A percentile compares a stretch with the other conserved stretches of the same genome.
Evolutionary conservation across 2,329 filamentous ascomycete species (phyloP).

Genomic region (Colletotrichum abscissum): DNA sequence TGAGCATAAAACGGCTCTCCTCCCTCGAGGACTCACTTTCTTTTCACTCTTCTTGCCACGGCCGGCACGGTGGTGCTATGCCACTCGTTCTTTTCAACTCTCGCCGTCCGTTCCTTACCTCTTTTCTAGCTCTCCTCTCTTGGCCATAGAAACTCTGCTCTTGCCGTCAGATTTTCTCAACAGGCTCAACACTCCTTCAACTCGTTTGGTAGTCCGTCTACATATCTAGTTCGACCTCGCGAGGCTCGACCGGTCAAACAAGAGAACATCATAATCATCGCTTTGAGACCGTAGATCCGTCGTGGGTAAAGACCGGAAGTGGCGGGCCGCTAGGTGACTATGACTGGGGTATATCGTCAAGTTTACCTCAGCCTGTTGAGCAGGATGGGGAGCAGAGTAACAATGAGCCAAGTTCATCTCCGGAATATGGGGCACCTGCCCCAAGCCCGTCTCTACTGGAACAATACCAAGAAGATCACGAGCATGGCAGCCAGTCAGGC

Average conservation of each 20-base stretch:
- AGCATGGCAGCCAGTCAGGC: neutral
- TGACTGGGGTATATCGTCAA: conserved; percentile 15
- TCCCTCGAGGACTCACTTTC: neutral
- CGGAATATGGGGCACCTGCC: neutral
- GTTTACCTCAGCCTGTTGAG: conserved; percentile 34
- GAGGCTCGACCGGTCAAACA: conserved; percentile 22
- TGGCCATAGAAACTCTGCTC: neutral
- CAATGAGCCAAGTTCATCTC: neutral
- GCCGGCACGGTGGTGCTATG: conserved; percentile 37
- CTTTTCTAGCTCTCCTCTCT: neutral
- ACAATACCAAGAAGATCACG: conserved; percentile 5
- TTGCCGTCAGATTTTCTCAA: conserved; percentile 8
- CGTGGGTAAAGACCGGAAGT: conserved; percentile 29
- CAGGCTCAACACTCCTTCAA: conserved; percentile 13
- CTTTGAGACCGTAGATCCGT: conserved; percentile 29
- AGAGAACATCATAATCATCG: conserved; percentile 15
- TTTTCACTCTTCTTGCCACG: conserved; percentile 14
- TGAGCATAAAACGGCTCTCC: neutral
- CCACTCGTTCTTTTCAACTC: conserved; percentile 24
- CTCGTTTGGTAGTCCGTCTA: conserved; percentile 15
- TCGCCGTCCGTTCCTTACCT: neutral
- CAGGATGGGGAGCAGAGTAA: neutral
- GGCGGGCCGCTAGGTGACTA: conserved; percentile 35
- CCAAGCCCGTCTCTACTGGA: conserved; percentile 1
- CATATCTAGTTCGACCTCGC: conserved; percentile 32